These are phyloP conservation scores for Trifolium fragiferum DNA, from an alignment of 306 rosid genomes.

Conservation along the genomic window DNA sequence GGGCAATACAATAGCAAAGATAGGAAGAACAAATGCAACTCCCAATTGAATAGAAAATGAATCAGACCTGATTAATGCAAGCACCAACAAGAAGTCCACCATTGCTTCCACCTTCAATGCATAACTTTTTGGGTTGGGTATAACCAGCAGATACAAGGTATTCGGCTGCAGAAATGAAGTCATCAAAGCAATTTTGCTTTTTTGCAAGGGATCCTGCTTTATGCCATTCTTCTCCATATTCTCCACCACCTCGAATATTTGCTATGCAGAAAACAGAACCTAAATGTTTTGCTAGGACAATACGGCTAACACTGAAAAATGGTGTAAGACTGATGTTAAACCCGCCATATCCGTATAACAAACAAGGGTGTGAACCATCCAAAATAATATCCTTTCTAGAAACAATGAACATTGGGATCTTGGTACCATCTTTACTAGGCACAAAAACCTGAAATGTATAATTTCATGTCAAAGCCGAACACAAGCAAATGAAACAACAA, in stretches of 20 bases:
- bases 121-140: constrained; percentile 80
- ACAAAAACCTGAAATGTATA: constrained; percentile 69
- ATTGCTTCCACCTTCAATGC: constrained; percentile 97
- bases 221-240: constrained; percentile 99
- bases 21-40: constrained; percentile 12
- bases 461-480: constrained; percentile 14
- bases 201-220: constrained; percentile 88
- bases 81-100: constrained; percentile 97
- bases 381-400: constrained; percentile 65
- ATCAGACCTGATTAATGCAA: constrained; percentile 83
- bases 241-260: constrained; percentile 98
- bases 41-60: constrained; percentile 11
- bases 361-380: constrained; percentile 95
- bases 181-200: constrained; percentile 96
- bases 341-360: constrained; percentile 92
- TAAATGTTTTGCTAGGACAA: constrained; percentile 73
- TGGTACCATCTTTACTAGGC: constrained; percentile 83
- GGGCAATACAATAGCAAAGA: not conserved
- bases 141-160: constrained; percentile 83
- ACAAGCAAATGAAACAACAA: constrained; percentile 11
- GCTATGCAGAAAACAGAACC: constrained; percentile 84
- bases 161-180: constrained; percentile 91
- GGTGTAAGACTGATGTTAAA: constrained; percentile 84
- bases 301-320: constrained; percentile 73
- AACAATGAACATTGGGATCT: constrained; percentile 83